Percentiles rank a stretch among this genome's conserved stretches.
Conservation (phyloP, 2,329 filamentous ascomycete species). For the Colletotrichum scovillei region DNA sequence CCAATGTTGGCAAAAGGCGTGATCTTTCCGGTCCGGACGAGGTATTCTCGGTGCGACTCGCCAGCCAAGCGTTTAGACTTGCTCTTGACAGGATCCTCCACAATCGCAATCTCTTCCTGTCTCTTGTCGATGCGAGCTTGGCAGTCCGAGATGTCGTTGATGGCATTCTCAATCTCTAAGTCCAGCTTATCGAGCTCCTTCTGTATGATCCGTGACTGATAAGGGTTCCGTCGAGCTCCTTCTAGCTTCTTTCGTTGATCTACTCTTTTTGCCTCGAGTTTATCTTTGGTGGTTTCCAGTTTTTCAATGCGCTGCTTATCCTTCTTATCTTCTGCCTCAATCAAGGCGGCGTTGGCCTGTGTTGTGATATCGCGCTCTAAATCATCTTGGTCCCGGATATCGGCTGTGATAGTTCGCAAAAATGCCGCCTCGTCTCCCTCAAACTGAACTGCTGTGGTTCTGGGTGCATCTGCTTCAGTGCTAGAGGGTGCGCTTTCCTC, state of each 20-base stretch:
- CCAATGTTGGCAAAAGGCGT: constrained; percentile 91
- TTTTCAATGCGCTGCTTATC: constrained; percentile 73
- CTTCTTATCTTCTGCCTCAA: constrained; percentile 71
- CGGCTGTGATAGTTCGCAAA: constrained; percentile 39
- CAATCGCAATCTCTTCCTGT: constrained; percentile 64
- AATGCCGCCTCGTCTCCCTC: constrained; percentile 20
- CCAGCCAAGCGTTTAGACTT: constrained; percentile 75
- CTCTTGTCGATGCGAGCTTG: constrained; percentile 83
- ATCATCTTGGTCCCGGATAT: constrained; percentile 87
- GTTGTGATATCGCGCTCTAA: constrained; percentile 85
- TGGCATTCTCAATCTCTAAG: constrained; percentile 71
- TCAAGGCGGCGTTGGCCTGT: constrained; percentile 69
- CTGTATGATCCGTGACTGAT: constrained; percentile 67
- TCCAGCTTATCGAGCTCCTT: constrained; percentile 75
- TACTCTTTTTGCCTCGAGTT: constrained; percentile 73
- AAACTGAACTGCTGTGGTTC: neutral
- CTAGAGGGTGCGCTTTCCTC: neutral
- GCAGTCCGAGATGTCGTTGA: constrained; percentile 83
- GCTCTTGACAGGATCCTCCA: constrained; percentile 53
- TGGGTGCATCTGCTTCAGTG: neutral
- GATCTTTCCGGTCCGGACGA: constrained; percentile 97
- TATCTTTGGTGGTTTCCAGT: constrained; percentile 63
- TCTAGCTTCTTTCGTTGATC: constrained; percentile 61
- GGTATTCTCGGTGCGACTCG: constrained; percentile 87
- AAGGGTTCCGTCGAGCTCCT: constrained; percentile 55